Percentiles rank a stretch among this genome's conserved stretches.
Conservation (phyloP, 768 basidiomycete genomes). For the Tricholoma hemisulphureum region DNA sequence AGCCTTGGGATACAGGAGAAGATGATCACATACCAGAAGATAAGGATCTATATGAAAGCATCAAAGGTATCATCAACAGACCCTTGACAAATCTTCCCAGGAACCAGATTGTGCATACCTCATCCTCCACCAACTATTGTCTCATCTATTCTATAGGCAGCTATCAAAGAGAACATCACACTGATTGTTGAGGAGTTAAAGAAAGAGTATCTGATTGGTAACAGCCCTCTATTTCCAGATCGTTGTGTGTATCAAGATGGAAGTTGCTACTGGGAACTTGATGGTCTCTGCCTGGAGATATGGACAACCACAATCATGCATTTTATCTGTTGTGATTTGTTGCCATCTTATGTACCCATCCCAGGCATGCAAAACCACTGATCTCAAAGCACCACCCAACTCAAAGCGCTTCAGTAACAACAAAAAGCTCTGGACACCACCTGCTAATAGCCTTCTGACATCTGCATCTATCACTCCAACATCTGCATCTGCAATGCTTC, state of each 20-base stretch:
- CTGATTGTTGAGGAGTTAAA: not conserved
- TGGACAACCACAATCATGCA: not conserved
- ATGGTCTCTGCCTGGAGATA: not conserved
- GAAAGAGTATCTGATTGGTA: not conserved
- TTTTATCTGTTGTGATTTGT: not conserved
- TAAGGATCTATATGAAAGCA: not conserved
- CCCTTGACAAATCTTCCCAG: not conserved
- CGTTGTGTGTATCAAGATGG: not conserved
- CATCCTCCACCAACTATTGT: not conserved
- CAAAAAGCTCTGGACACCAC: not conserved
- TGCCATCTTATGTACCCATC: not conserved
- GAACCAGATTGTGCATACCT: not conserved
- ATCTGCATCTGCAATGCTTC: not conserved
- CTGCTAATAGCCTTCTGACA: too few species aligned
- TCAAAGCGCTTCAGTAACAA: not conserved
- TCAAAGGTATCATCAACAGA: not conserved
- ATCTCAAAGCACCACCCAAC: not conserved
- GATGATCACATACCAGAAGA: not conserved
- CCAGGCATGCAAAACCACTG: not conserved
- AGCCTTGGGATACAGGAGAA: not conserved
- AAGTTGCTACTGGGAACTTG: not conserved
- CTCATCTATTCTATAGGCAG: not conserved
- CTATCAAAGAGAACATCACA: not conserved
- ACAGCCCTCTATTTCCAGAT: not conserved
- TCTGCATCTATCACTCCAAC: not conserved